Conservation (phyloP, 306 rosid species). For the Cucurbita pepo region DNA sequence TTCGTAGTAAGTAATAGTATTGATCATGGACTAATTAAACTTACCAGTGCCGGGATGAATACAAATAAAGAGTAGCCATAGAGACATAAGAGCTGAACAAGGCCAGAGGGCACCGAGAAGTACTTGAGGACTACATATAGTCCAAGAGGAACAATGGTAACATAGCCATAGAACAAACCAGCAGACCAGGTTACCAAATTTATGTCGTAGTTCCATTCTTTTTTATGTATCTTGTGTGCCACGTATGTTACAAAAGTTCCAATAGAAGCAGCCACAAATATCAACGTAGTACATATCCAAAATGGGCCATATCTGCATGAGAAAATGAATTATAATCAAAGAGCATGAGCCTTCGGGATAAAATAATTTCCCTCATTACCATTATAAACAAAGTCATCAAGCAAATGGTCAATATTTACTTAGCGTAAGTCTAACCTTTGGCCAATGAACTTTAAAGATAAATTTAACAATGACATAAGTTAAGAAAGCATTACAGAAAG, state of each 20-base stretch:
- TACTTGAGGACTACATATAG: slow-evolving; percentile 74
- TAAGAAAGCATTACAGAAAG: neutral
- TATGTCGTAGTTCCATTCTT: slow-evolving; percentile 86
- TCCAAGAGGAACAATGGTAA: slow-evolving; percentile 58
- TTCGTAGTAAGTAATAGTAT: neutral
- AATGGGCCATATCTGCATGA: slow-evolving; percentile 81
- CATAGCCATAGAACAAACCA: slow-evolving; percentile 89
- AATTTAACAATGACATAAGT: neutral
- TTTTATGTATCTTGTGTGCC: slow-evolving; percentile 61
- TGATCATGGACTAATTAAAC: slow-evolving; percentile 7
- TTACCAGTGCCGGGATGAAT: slow-evolving; percentile 86
- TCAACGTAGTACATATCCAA: slow-evolving; percentile 94
- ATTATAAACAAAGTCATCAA: neutral
- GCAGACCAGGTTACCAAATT: slow-evolving; percentile 94
- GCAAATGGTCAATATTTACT: neutral
- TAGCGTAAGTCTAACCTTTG: neutral
- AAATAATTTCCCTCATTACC: neutral
- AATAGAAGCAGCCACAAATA: slow-evolving; percentile 87
- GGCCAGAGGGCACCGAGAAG: slow-evolving; percentile 85
- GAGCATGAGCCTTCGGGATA: neutral
- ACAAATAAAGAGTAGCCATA: slow-evolving; percentile 87
- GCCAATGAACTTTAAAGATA: neutral
- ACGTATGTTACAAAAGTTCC: slow-evolving; percentile 86
- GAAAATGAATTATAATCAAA: slow-evolving; percentile 7
- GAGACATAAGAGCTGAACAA: slow-evolving; percentile 81